Base-by-base conservation (phyloP, 306 rosid species). In the Potentilla sterilis region DNA sequence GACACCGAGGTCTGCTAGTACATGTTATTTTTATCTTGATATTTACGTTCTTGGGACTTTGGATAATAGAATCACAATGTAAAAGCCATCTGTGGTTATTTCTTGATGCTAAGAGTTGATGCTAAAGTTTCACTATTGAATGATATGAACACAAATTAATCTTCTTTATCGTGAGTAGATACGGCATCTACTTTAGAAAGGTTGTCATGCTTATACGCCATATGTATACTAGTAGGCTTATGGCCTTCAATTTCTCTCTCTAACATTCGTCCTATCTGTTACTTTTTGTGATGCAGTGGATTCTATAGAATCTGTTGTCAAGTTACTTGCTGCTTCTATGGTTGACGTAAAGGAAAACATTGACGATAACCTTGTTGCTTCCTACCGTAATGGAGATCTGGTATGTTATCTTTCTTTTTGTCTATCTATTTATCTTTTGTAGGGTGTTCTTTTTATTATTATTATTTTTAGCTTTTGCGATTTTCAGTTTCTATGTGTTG, bases 341-440 rank as follows among this genome's bases (percentile, higher is more conserved):
- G 59, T 86, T 68, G 90, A 87, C 65, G 69, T 87, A 54, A 91
- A 91, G 85, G 97, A 93, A 85, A 91, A 93, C 74, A 81, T 93
- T 74, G 89, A 89, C 75, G 90, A 85, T 42, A 88, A 84, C 78
- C 73, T 89, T 69, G 70, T 83, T 79, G 86, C 85, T 77, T 88
- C 92, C 81, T 86, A 81, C 58, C 74, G 34, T 28, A 81, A 77
- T 7, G 76, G 88, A 77, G 81, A 82, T 73, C 51, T 59, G 86
- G 93, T 85, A 89, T 67, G 22, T 49, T 75, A 10, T 80, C 70
- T 59, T 71, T 16, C n/a, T 32, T 62, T 34, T 67, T 14, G 4
- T 32, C 13, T 61, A 11, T 61, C 52, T 65, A 61, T 61, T 61
- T 32, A 32, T 58, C 51, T 13, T 13, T 47, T 13, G 5, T 3